Conservation (phyloP, 768 basidiomycete genomes). For the Russula abietina region DNA sequence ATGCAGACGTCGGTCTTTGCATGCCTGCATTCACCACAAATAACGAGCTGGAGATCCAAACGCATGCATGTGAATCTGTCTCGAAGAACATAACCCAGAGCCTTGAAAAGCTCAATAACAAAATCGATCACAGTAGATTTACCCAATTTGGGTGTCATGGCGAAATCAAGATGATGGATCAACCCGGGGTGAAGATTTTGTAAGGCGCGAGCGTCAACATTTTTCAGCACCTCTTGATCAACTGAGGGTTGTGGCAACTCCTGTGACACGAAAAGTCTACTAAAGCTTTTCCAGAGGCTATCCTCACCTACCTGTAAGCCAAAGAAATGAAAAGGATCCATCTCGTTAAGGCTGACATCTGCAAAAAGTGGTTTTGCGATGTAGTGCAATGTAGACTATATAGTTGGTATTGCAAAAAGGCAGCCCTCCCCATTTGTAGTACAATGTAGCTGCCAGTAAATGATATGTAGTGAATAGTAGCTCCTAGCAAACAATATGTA, state of each 20-base stretch:
- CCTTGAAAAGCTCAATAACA: background rate
- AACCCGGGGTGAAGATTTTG: background rate
- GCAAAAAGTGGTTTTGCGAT: too few species aligned
- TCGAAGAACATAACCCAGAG: background rate
- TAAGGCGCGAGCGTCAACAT: background rate
- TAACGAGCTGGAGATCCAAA: background rate
- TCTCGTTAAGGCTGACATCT: background rate
- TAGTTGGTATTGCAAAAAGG: too few species aligned
- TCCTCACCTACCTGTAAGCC: background rate
- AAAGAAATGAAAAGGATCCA: background rate
- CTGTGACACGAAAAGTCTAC: background rate
- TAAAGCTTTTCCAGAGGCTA: background rate
- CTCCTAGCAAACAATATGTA: too few species aligned
- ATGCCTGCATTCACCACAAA: background rate
- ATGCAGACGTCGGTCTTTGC: constrained; percentile 3
- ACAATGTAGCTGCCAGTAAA: too few species aligned
- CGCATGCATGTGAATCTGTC: background rate
- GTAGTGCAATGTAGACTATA: too few species aligned
- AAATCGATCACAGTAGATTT: background rate
- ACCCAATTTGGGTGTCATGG: background rate
- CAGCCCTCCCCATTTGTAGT: too few species aligned
- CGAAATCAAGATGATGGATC: background rate
- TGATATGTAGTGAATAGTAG: too few species aligned
- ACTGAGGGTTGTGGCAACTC: background rate
- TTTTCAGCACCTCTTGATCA: background rate